phyloP scores from a whole-genome alignment of 345 rosid species.

The Turritis glabra region DNA sequence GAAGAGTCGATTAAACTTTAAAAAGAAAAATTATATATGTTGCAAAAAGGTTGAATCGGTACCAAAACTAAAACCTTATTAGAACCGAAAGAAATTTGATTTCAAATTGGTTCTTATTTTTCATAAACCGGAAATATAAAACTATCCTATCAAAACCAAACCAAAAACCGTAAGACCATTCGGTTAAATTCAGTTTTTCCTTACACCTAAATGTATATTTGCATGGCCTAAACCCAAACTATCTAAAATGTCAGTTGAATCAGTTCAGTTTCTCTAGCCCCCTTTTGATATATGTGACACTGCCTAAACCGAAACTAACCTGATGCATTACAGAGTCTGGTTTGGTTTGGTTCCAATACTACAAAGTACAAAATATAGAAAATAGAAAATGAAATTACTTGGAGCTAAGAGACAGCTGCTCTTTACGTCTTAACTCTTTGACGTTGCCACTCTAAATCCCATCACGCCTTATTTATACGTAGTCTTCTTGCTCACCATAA shows the following conservation, averaged over 20 bases:
- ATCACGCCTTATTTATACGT: conserved; percentile 36
- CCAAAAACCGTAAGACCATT: no score
- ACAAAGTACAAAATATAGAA: no score
- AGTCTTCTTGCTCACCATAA: conserved; percentile 37
- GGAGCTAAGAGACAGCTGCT: conserved; percentile 29
- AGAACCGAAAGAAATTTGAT: no score
- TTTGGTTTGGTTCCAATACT: conserved; percentile 24
- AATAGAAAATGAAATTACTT: conserved; percentile 4
- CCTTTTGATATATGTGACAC: background rate
- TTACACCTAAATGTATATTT: background rate
- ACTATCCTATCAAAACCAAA: no score
- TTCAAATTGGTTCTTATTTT: no score
- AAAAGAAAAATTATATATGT: no score
- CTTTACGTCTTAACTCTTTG: conserved; percentile 28
- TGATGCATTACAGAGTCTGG: background rate
- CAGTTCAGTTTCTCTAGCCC: background rate
- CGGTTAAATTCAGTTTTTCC: no score
- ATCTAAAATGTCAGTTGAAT: background rate
- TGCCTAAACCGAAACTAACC: conserved; percentile 14
- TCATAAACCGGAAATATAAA: no score
- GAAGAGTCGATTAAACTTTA: no score
- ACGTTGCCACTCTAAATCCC: conserved; percentile 31
- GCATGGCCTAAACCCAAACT: background rate
- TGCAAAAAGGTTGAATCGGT: no score
- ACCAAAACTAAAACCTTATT: no score